Percentiles rank a stretch among this genome's conserved stretches.
These are phyloP conservation scores for Parachaetomium inaequale DNA, from an alignment of 495 filamentous ascomycete species.

Conservation along the genomic window DNA sequence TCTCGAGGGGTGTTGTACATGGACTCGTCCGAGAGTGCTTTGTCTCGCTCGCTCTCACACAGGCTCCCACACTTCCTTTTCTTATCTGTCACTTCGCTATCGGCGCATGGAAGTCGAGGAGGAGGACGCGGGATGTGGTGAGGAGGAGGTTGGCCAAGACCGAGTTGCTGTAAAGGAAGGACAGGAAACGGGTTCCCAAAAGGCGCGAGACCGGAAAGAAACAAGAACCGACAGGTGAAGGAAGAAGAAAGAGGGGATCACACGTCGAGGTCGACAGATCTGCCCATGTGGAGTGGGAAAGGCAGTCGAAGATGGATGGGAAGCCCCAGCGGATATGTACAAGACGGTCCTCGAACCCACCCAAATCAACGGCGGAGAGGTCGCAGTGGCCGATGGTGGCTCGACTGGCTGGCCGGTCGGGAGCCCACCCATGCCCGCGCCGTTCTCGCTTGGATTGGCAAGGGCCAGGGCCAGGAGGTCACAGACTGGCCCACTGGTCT, in stretches of 20 bases:
- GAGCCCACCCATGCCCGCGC: slow-evolving; percentile 29
- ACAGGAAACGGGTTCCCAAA: slow-evolving; percentile 44
- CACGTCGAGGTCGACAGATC: slow-evolving; percentile 46
- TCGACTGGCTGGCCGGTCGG: slow-evolving; percentile 16
- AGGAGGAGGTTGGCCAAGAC: slow-evolving; percentile 6
- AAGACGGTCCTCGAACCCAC: slow-evolving; percentile 11
- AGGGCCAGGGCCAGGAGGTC: slow-evolving; percentile 34
- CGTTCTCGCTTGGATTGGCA: slow-evolving; percentile 49
- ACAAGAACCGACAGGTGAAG: slow-evolving; percentile 48
- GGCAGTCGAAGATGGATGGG: slow-evolving; percentile 43
- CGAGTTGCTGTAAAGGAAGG: slow-evolving; percentile 42
- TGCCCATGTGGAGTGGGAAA: slow-evolving; percentile 45
- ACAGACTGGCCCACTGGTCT: slow-evolving; percentile 25
- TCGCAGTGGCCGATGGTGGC: slow-evolving; percentile 33
- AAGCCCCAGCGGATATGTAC: slow-evolving; percentile 49
- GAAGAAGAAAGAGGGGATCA: slow-evolving; percentile 49
- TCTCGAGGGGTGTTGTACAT: slow-evolving; percentile 48
- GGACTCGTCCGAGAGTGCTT: slow-evolving; percentile 24
- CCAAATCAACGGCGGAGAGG: slow-evolving; percentile 16
- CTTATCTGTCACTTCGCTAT: slow-evolving; percentile 13
- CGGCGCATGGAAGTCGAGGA: slow-evolving; percentile 20
- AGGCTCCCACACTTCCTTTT: not conserved
- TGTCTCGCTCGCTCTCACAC: slow-evolving; percentile 4
- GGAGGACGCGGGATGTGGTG: slow-evolving; percentile 13
- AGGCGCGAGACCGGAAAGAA: slow-evolving; percentile 46